A percentile compares a stretch with the other conserved stretches of the same genome.
Evolutionary conservation across 805 yeast species (phyloP).

Genomic region (Torulaspora franciscae): DNA sequence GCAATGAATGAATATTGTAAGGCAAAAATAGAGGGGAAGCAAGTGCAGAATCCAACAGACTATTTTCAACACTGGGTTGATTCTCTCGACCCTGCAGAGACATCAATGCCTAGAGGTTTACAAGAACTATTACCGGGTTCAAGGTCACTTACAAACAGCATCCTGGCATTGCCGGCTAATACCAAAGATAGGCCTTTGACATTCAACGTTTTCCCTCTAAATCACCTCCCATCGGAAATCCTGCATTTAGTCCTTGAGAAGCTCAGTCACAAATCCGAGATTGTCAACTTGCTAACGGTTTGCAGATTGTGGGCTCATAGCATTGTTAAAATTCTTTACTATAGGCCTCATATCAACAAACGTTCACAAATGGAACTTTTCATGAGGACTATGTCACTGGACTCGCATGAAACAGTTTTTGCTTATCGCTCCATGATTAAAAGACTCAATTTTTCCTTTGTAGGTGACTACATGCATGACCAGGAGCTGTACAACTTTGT

Average conservation of each 20-base stretch:
- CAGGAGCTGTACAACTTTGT: slow-evolving; percentile 53
- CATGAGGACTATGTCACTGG: slow-evolving; percentile 30
- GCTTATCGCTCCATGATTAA: slow-evolving; percentile 66
- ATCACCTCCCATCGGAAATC: slow-evolving; percentile 49
- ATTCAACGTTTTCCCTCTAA: slow-evolving; percentile 26
- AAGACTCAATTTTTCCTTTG: slow-evolving; percentile 72
- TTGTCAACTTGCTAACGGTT: slow-evolving; percentile 59
- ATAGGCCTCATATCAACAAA: slow-evolving; percentile 66
- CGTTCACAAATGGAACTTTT: slow-evolving; percentile 49
- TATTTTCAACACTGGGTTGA: slow-evolving; percentile 25
- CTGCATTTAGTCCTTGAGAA: slow-evolving; percentile 62
- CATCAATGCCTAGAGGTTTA: slow-evolving; percentile 18
- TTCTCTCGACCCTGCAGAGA: slow-evolving; percentile 23
- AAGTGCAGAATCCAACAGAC: slow-evolving; percentile 24
- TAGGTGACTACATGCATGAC: slow-evolving; percentile 64
- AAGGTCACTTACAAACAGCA: slow-evolving; percentile 11
- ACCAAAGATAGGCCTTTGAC: background rate
- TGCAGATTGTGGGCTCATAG: slow-evolving; percentile 78
- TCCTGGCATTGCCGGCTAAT: slow-evolving; percentile 6
- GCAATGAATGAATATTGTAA: slow-evolving; percentile 23
- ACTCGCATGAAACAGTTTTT: slow-evolving; percentile 47
- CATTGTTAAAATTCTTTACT: slow-evolving; percentile 78
- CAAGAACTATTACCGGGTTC: slow-evolving; percentile 22
- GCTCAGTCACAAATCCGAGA: slow-evolving; percentile 53
- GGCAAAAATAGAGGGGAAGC: slow-evolving; percentile 17